A percentile compares a stretch with the other conserved stretches of the same genome.
Conservation (phyloP, 768 basidiomycete species). For the Boletus vermiculosoides region DNA sequence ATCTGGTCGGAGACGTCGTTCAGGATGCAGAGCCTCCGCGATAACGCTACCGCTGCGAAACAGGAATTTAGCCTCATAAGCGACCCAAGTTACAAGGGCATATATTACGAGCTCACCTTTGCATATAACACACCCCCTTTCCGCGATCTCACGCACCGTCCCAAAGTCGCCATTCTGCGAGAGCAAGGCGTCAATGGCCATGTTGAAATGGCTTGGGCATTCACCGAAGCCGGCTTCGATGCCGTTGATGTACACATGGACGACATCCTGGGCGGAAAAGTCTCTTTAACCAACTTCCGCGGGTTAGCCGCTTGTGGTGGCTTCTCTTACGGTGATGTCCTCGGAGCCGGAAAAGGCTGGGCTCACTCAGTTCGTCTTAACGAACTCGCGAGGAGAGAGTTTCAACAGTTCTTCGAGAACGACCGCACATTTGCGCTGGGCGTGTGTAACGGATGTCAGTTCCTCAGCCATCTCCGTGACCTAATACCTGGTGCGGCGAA, state of each 20-base stretch:
- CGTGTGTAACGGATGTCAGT: conserved; percentile 98
- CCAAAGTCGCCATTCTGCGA: conserved; percentile 91
- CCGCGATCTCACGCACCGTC: conserved; percentile 50
- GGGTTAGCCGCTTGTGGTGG: conserved; percentile 97
- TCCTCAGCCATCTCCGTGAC: conserved; percentile 83
- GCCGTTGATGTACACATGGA: conserved; percentile 98
- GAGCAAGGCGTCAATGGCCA: conserved; percentile 99
- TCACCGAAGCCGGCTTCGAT: conserved; percentile 90
- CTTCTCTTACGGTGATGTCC: conserved; percentile 97
- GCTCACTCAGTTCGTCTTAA: conserved; percentile 93
- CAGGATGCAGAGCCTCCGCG: conserved; percentile 86
- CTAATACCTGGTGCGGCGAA: conserved; percentile 83
- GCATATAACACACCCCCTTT: conserved; percentile 33
- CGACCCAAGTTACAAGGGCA: conserved; percentile 53
- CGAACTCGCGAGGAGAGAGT: conserved; percentile 69
- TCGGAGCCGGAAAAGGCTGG: conserved; percentile 98
- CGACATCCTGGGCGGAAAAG: conserved; percentile 76
- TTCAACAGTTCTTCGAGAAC: conserved; percentile 76
- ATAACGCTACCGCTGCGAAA: conserved; percentile 71
- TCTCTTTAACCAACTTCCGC: conserved; percentile 66
- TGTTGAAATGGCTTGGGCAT: conserved; percentile 98
- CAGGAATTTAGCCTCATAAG: conserved; percentile 82
- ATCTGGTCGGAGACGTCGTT: conserved; percentile 95
- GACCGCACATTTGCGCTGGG: conserved; percentile 86
- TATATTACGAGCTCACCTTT: conserved; percentile 78